Evolutionary conservation across 2,329 filamentous ascomycete species (phyloP), one percentile per base, ranked within the genome.

Genomic region (Fusarium camptoceras): DNA sequence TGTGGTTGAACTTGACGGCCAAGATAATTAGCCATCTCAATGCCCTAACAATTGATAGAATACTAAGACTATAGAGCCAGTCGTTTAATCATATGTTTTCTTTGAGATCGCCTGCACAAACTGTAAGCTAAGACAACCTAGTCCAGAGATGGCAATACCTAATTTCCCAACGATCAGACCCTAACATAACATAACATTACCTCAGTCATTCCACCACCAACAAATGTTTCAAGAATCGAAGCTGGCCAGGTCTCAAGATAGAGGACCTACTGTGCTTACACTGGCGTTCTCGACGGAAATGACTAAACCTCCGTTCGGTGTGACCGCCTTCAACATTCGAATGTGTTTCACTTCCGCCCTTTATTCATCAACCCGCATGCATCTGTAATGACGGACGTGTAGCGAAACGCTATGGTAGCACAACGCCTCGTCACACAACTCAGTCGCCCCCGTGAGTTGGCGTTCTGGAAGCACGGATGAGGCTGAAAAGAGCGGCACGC

Each of bases 1-100:
- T 76, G 80, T 83, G 4, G 86, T 89, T 27, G 82, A 83, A 20
- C 71, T 81, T 39, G 73, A 72, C 73, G 64, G 58, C 10, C 50
- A 71, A 30, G 48, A 58, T 37, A 34, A 34, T 37, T 62, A 59
- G 34, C 25, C 31, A 24, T 44, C 30, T 22, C 6, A 44, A 12
- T 30, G 31, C 30, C 30, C 43, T 24, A 49, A 53, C 42, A 49
- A 48, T 25, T 41, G 49, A 58, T 30, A 37, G 10, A 34, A 48
- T 39, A 46, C 37, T 66, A 56, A 56, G 28, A 55, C 28, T 44
- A 64, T 68, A 64, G 42, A 71, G 20, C 50, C 50, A 46, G 44
- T 70, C 43, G 18, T 64, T 70, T 59, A 56, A 64, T 64, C 27
- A 68, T 25, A 54, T 56, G 46, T 53, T 55, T 34, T 46, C 44